Conservation (phyloP, 495 filamentous ascomycete genomes). For the Thermochaetoides thermophila region DNA sequence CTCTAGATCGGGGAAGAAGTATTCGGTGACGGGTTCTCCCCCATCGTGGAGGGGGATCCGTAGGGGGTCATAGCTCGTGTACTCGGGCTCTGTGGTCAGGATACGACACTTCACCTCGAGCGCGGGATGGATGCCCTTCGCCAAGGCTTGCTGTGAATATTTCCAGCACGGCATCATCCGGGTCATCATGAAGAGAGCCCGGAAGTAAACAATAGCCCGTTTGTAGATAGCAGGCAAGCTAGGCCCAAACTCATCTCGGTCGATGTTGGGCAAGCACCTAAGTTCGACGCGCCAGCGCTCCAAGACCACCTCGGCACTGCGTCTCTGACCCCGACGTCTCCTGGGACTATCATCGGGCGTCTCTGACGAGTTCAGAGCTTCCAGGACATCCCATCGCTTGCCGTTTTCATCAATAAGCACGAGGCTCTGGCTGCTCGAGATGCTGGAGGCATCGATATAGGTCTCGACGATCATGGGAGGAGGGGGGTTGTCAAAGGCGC, state of each 20-base stretch:
- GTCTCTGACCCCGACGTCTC: slow-evolving; percentile 17
- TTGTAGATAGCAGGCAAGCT: slow-evolving; percentile 86
- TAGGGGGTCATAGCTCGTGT: slow-evolving; percentile 46
- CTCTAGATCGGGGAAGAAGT: slow-evolving; percentile 64
- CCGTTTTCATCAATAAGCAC: slow-evolving; percentile 78
- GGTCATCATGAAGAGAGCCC: slow-evolving; percentile 74
- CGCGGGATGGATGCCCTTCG: slow-evolving; percentile 46
- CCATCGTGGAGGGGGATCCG: slow-evolving; percentile 57
- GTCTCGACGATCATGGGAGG: slow-evolving; percentile 83
- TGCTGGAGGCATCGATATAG: slow-evolving; percentile 64
- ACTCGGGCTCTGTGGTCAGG: slow-evolving; percentile 37
- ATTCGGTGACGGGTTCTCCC: slow-evolving; percentile 54
- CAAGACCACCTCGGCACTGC: slow-evolving; percentile 55
- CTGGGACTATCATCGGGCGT: slow-evolving; percentile 36
- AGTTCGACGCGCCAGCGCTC: slow-evolving; percentile 85
- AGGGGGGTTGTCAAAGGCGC: slow-evolving; percentile 61
- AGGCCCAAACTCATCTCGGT: slow-evolving; percentile 46
- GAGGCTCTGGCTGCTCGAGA: slow-evolving; percentile 74
- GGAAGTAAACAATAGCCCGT: slow-evolving; percentile 84
- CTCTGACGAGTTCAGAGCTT: slow-evolving; percentile 55
- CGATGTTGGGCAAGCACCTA: slow-evolving; percentile 35
- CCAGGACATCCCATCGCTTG: slow-evolving; percentile 81
- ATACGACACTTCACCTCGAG: slow-evolving; percentile 73
- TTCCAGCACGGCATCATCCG: slow-evolving; percentile 81
- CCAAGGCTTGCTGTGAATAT: slow-evolving; percentile 54